Base-by-base conservation (phyloP, 2,329 filamentous ascomycete genomes). In the Tolypocladium endophyticum region DNA sequence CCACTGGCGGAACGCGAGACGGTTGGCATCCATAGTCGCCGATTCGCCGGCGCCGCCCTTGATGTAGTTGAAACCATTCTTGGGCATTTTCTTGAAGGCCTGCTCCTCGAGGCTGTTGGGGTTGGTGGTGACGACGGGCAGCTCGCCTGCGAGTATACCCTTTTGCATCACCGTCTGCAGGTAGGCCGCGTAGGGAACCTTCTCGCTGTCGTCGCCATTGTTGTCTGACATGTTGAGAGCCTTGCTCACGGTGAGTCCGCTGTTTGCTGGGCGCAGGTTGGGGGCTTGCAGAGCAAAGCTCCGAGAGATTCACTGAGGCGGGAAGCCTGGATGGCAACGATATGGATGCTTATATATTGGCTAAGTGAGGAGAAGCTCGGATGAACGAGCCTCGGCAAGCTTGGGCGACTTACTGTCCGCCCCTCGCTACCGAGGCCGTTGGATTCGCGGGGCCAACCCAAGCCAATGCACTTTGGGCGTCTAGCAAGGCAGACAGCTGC, bases 11-110 rank as follows among this genome's bases (percentile, higher is more conserved):
- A 87, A 86, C 1, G 83, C 82, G 25, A 81, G 71, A 9, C 79
- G 76, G 65, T 86, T 86, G 52, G 82, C 81, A 57, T 82, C 79
- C 76, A 84, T 81, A 0, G 85, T 88, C 2, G 82, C 77, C 43
- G 79, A 76, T 64, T 86, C 83, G 2, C 85, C 83, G 0, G 85
- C 85, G 8, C 82, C 83, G n/a, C 85, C 84, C 20, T 78, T 74
- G 30, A 87, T 79, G 71, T 87, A 88, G 62, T 81, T 81, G 67
- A 81, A 87, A 9, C 78, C 74, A 14, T 77, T 74, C 2, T 72
- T 69, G 25, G 72, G 70, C 71, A 87, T 75, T 18, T 69, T 71
- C 58, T 77, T 71, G 57, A 73, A 74, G 2, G 85, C 85, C 64
- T 84, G 79, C 35, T 76, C 74, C 65, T 86, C 79, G 4, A 87